Conservation (phyloP, 2,329 filamentous ascomycete species). For the Diaporthe capsici region DNA sequence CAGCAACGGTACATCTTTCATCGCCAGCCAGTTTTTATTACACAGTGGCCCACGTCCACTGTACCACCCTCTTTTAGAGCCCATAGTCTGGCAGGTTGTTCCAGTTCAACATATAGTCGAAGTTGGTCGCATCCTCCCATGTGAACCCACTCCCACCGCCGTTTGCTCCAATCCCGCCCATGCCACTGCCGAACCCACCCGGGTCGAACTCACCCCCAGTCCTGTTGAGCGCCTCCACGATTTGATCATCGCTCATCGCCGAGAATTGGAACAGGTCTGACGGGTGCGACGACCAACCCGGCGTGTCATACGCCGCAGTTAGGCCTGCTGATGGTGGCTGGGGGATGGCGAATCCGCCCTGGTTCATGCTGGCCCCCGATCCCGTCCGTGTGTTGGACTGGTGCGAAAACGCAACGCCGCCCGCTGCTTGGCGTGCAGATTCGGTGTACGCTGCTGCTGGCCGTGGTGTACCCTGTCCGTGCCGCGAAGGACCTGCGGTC, state of each 20-base stretch:
- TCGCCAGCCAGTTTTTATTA: neutral
- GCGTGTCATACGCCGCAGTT: conserved; percentile 46
- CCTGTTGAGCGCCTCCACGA: conserved; percentile 75
- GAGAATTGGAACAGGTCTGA: conserved; percentile 72
- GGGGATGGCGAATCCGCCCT: conserved; percentile 40
- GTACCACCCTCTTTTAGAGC: conserved; percentile 42
- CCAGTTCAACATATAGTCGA: conserved; percentile 69
- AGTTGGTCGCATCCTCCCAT: conserved; percentile 71
- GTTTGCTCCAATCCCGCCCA: conserved; percentile 68
- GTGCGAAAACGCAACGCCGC: conserved; percentile 6
- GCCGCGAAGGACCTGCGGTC: conserved; percentile 33
- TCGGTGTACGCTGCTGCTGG: neutral
- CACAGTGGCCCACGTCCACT: neutral
- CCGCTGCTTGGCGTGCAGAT: conserved; percentile 29
- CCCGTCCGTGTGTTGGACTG: neutral
- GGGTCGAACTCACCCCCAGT: conserved; percentile 71
- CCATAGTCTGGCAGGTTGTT: conserved; percentile 59
- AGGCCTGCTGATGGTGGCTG: conserved; percentile 40
- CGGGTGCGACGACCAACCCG: conserved; percentile 55
- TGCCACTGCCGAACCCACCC: conserved; percentile 59
- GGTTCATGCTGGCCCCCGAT: conserved; percentile 20
- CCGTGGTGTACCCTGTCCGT: conserved; percentile 37
- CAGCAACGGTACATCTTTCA: neutral
- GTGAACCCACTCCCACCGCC: conserved; percentile 65
- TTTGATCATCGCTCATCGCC: conserved; percentile 78